These are phyloP conservation scores for Lyophyllum atratum DNA, from an alignment of 768 basidiomycete species.

Conservation along the genomic window DNA sequence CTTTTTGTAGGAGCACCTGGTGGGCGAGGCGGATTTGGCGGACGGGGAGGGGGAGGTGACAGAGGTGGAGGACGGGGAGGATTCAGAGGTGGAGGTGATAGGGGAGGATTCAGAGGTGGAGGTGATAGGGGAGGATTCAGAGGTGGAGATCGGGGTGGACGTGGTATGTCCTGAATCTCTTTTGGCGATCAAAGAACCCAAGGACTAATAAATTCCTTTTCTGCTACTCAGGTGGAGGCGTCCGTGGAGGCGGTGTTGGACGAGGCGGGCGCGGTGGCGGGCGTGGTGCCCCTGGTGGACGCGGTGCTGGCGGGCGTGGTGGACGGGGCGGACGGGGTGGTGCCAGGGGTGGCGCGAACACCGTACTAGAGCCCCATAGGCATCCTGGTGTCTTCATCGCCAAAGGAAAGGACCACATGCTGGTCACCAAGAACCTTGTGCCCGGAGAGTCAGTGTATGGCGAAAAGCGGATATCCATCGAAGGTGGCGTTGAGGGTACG, in stretches of 20 bases:
- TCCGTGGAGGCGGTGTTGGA: slow-evolving; percentile 37
- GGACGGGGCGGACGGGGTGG: slow-evolving; percentile 70
- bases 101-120: slow-evolving; percentile 39
- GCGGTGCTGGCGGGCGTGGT: slow-evolving; percentile 43
- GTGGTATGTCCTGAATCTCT: slow-evolving; percentile 21
- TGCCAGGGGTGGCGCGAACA: slow-evolving; percentile 80
- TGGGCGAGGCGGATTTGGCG: slow-evolving; percentile 73
- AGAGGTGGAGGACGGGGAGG: slow-evolving; percentile 40
- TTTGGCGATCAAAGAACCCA: background rate
- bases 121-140: slow-evolving; percentile 36
- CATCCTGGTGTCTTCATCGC: slow-evolving; percentile 97
- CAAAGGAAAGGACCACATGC: slow-evolving; percentile 93
- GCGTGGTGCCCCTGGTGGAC: slow-evolving; percentile 39
- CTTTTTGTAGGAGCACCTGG: slow-evolving; percentile 54
- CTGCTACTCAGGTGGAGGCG: slow-evolving; percentile 17
- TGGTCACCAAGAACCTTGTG: slow-evolving; percentile 97
- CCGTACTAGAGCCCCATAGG: slow-evolving; percentile 92
- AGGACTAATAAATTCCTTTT: background rate
- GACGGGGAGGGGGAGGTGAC: slow-evolving; percentile 44
- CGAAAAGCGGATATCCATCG: slow-evolving; percentile 94
- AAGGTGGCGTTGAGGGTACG: slow-evolving; percentile 70
- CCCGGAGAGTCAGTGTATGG: slow-evolving; percentile 99
- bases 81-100: slow-evolving; percentile 37
- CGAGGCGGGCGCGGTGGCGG: slow-evolving; percentile 45
- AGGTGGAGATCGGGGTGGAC: slow-evolving; percentile 38